Base-by-base conservation (phyloP, 345 rosid genomes). In the Raphanus sativus region DNA sequence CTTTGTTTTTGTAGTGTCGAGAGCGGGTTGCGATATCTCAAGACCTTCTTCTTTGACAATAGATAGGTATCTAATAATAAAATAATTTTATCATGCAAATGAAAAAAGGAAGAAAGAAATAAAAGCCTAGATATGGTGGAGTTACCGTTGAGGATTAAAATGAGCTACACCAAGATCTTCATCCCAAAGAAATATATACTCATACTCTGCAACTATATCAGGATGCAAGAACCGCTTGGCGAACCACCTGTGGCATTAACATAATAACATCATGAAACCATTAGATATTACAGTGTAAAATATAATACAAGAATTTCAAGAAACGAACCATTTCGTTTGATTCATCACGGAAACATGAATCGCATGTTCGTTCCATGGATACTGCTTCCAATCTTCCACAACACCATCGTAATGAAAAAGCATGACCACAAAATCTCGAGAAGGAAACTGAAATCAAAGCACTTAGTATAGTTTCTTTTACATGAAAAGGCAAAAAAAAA, bases 141-240 rank as follows among this genome's bases (percentile, higher is more conserved):
- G 72, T 71, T 83, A 94, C 97, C 86, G 66, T 45, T 21, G 83
- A 11, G 98, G 89, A 82, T 90, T 74, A 58, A 94, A 94, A 83
- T 88, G 84, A 77, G 74, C 89, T 4, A 92, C 95, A 61, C 95
- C 97, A 71, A 94, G 81, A 82, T 94, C 97, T 82, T 94, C 98
- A 67, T 94, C 98, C 98, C 98, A 94, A 70, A 94, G 93, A 81
- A 94, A 92, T 70, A 94, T 75, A 63, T 89, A 94, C 34, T 87
- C 82, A 28, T 94, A 94, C 74, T 89, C 93, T 6, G 81, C 84
- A 56, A 90, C 90, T 29, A 94, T 88, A 75, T 90, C 92, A 0
- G 98, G 98, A 82, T 94, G 97, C 87, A 94, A 84, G 85, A 94
- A 94, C 21, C 98, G 86, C 69, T 94, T 94, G 4, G 97, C 97